phyloP scores from a whole-genome alignment of 2,329 filamentous ascomycete genomes.

The Aspergillus pseudoterreus region DNA sequence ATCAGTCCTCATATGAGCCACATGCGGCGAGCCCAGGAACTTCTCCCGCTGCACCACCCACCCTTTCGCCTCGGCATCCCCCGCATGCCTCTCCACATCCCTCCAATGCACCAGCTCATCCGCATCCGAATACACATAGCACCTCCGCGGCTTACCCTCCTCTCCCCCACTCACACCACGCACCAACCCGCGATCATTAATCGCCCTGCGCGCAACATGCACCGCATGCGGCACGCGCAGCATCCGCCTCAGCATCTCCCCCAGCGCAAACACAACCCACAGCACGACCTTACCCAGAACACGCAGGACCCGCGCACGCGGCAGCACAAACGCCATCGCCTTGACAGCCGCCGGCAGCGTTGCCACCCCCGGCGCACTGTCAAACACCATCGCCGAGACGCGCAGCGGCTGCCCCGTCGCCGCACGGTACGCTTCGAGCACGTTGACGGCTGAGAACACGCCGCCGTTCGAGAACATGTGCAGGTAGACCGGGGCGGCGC shows the following conservation, averaged over 20 bases:
- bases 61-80: slow-evolving; percentile 26
- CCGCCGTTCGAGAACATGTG: slow-evolving; percentile 53
- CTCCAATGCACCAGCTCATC: slow-evolving; percentile 35
- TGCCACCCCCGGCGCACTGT: slow-evolving; percentile 43
- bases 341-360: slow-evolving; percentile 22
- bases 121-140: slow-evolving; percentile 39
- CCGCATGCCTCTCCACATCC: slow-evolving; percentile 37
- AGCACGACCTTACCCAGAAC: not conserved
- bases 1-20: slow-evolving; percentile 37
- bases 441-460: slow-evolving; percentile 33
- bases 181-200: slow-evolving; percentile 30
- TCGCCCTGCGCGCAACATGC: slow-evolving; percentile 21
- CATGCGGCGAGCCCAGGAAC: slow-evolving; percentile 37
- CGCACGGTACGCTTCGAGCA: slow-evolving; percentile 38
- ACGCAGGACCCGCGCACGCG: slow-evolving; percentile 25
- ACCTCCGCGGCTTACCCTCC: slow-evolving; percentile 14
- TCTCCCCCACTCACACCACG: slow-evolving; percentile 3
- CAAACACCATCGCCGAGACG: slow-evolving; percentile 41
- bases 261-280: slow-evolving; percentile 15
- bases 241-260: slow-evolving; percentile 16
- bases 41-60: slow-evolving; percentile 33
- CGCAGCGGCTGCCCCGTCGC: slow-evolving; percentile 34
- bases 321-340: slow-evolving; percentile 36
- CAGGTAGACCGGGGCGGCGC: slow-evolving; percentile 30
- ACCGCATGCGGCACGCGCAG: slow-evolving; percentile 22